phyloP scores from a whole-genome alignment of 75 land plant species.

The Picea glauca region DNA sequence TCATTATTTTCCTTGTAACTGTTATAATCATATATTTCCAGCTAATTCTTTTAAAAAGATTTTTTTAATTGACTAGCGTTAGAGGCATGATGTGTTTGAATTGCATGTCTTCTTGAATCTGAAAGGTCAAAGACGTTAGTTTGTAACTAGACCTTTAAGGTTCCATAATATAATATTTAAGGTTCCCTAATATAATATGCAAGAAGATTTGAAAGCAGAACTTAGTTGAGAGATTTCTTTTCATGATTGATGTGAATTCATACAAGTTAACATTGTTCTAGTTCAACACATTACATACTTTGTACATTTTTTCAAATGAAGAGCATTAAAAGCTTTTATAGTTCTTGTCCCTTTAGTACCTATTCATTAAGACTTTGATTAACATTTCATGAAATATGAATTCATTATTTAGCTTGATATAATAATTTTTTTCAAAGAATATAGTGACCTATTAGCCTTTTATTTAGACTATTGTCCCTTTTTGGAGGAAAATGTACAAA shows the following conservation, averaged over 20 bases:
- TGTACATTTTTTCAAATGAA: neutral
- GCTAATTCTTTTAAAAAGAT: too few relatives aligned
- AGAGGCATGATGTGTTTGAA: too few relatives aligned
- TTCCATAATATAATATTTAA: neutral
- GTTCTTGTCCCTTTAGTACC: neutral
- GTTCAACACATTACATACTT: neutral
- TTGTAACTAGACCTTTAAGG: neutral
- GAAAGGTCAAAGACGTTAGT: neutral
- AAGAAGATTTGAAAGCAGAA: neutral
- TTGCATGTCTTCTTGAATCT: too few relatives aligned
- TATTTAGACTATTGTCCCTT: neutral
- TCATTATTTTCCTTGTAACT: too few relatives aligned
- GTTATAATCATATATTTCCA: too few relatives aligned
- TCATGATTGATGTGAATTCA: neutral
- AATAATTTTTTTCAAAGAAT: neutral
- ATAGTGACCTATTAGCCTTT: neutral
- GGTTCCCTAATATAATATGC: neutral
- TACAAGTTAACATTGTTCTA: neutral
- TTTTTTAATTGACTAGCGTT: too few relatives aligned
- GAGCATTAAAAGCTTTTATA: neutral
- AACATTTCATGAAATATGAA: neutral
- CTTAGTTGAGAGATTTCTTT: neutral
- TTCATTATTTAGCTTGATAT: neutral
- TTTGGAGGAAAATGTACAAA: neutral
- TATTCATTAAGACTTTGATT: neutral